Evolutionary conservation across 257 asterid species (phyloP).

Genomic region (Primulina eburnea): DNA sequence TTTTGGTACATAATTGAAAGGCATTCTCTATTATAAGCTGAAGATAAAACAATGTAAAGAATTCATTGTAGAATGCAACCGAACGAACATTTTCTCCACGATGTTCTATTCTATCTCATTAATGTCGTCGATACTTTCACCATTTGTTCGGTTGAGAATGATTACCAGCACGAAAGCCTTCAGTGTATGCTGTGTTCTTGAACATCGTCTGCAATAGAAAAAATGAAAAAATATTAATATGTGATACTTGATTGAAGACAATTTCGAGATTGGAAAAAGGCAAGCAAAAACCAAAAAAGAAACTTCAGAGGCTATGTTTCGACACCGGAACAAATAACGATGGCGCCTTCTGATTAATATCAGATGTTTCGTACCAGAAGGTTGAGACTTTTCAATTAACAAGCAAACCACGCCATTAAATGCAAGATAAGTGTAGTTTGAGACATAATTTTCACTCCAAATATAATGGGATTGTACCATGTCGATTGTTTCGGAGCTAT

Average conservation of each 20-base stretch:
- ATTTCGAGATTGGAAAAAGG: not conserved
- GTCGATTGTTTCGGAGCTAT: too few species aligned
- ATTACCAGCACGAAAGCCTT: conserved; percentile 69
- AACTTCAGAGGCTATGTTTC: not conserved
- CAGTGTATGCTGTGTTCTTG: conserved; percentile 83
- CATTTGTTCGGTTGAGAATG: conserved; percentile 39
- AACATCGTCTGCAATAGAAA: conserved; percentile 50
- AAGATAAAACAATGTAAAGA: not conserved
- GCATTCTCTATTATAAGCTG: not conserved
- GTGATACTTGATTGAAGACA: not conserved
- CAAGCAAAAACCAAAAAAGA: not conserved
- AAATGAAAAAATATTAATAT: not conserved
- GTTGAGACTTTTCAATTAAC: too few species aligned
- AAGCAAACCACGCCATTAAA: too few species aligned
- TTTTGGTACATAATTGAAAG: too few species aligned
- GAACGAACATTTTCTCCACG: conserved; percentile 12
- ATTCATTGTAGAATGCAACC: conserved; percentile 17
- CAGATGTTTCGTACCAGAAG: too few species aligned
- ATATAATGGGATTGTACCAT: too few species aligned
- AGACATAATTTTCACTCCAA: too few species aligned
- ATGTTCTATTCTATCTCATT: conserved; percentile 6
- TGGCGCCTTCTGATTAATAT: too few species aligned
- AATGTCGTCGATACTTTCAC: conserved; percentile 28
- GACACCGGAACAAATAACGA: too few species aligned
- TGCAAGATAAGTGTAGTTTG: too few species aligned